Conservation (phyloP, 2,329 filamentous ascomycete genomes). For the Pyrenophora seminiperda region DNA sequence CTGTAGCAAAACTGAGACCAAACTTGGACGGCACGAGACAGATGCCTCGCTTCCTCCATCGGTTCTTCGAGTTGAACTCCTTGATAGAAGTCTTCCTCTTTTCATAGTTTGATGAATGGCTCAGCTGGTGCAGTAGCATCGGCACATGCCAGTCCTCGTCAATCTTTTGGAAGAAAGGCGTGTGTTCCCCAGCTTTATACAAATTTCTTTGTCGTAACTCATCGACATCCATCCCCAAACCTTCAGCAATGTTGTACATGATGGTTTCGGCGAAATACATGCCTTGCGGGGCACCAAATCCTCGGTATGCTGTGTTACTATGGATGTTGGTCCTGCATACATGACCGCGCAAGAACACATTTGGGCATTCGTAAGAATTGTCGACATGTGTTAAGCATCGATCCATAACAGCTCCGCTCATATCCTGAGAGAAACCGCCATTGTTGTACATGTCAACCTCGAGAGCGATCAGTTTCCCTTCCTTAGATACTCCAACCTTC, state of each 20-base stretch:
- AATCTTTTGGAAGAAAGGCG: conserved; percentile 87
- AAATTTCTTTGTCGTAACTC: conserved; percentile 81
- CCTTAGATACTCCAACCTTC: conserved; percentile 90
- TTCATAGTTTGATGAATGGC: conserved; percentile 73
- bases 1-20: conserved; percentile 88
- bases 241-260: conserved; percentile 88
- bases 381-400: conserved; percentile 84
- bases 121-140: conserved; percentile 85
- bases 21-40: conserved; percentile 93
- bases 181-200: conserved; percentile 75
- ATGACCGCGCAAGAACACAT: conserved; percentile 80
- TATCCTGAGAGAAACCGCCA: conserved; percentile 74
- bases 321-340: conserved; percentile 94
- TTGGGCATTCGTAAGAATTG: conserved; percentile 84
- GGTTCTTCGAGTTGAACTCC: conserved; percentile 80
- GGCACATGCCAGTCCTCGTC: conserved; percentile 88
- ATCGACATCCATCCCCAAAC: conserved; percentile 81
- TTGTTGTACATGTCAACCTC: conserved; percentile 92
- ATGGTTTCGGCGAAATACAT: conserved; percentile 89
- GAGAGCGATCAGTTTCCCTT: conserved; percentile 88
- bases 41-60: conserved; percentile 89
- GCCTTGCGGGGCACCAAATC: conserved; percentile 92
- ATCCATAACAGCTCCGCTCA: conserved; percentile 79
- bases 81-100: conserved; percentile 70
- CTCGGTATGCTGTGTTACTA: conserved; percentile 94